Base-by-base conservation (phyloP, 352 stramenopile genomes). In the Peronospora destructor region DNA sequence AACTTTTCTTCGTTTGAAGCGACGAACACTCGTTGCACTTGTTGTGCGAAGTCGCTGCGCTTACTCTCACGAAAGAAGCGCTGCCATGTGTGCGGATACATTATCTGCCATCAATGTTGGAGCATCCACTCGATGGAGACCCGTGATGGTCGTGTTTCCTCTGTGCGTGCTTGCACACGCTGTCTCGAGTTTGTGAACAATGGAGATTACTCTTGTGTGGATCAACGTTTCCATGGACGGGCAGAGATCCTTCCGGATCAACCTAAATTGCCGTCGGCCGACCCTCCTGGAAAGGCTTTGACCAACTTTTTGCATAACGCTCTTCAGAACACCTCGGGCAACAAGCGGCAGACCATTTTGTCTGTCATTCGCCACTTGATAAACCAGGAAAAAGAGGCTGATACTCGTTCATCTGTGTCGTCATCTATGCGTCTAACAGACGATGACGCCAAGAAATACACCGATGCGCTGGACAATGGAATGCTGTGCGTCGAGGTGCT, bases 321-420 rank as follows among this genome's bases (percentile, higher is more conserved):
- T 3, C 44, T 72, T 14, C 53, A 68, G 28, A 68, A 47, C 34
- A 61, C 57, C 7, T 64, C 61, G 0, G 61, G 58, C 12, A 56
- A 23, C 50, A 66, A 64, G 35, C 50, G 47, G 6, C 61, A 73
- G 46, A 76, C 68, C 9, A 59, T 85, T 8, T 71, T 82, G 66
- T 78, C 56, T 1, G 73, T 87, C 17, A 78, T 87, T 53, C 69
- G 80, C 38, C 57, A 71, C 29, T 47, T 87, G 39, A 45, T 87
- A 12, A 68, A 72, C 14, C 68, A 81, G 23, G 67, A 78, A 14
- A 56, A 59, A 28, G 60, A 63, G 7, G 29, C 37, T 9, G 56
- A 66, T 21, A 21, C 37, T 14, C 42, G 50, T 12, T 59, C 39
- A 7, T 53, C 46, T 0, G 37, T 53, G 13, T 46, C 60, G 1